Percentiles rank a stretch among this genome's conserved stretches.
Conservation (phyloP, 345 rosid species). For the Citrus sp. region DNA sequence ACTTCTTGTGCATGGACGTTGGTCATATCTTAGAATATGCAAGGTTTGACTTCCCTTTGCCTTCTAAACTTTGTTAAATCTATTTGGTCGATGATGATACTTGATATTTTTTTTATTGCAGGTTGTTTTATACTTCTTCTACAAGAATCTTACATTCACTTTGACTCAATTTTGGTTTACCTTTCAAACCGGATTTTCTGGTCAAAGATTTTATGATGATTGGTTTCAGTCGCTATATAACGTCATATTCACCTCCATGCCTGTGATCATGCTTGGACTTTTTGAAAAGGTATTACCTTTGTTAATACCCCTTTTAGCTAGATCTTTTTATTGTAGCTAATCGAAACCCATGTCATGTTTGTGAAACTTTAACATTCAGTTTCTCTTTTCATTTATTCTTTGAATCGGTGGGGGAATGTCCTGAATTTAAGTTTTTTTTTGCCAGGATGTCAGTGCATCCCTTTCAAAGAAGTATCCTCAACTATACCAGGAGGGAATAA, state of each 20-base stretch:
- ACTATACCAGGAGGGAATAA: conserved; percentile 89
- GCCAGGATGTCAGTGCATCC: conserved; percentile 90
- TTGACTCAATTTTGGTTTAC: conserved; percentile 99
- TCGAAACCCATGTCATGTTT: background rate
- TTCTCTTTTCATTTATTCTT: background rate
- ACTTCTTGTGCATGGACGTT: conserved; percentile 98
- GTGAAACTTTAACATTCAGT: background rate
- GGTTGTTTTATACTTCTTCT: conserved; percentile 98
- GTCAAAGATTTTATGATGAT: conserved; percentile 98
- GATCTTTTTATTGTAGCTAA: background rate
- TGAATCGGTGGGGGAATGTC: background rate
- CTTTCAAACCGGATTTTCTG: conserved; percentile 96
- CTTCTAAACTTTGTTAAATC: conserved; percentile 10
- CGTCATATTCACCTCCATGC: conserved; percentile 89
- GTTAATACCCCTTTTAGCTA: background rate
- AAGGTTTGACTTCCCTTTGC: conserved; percentile 49
- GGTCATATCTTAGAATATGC: conserved; percentile 98
- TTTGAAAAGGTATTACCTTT: conserved; percentile 75
- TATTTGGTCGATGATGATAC: conserved; percentile 12
- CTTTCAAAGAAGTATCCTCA: conserved; percentile 97
- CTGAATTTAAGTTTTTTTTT: conserved; percentile 8
- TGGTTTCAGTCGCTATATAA: conserved; percentile 98
- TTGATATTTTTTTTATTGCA: conserved; percentile 37
- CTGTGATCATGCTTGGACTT: conserved; percentile 90
- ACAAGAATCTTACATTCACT: conserved; percentile 97